A percentile compares a stretch with the other conserved stretches of the same genome.
phyloP scores from a whole-genome alignment of 352 stramenopile genomes.

The Blastocystis sp. region DNA sequence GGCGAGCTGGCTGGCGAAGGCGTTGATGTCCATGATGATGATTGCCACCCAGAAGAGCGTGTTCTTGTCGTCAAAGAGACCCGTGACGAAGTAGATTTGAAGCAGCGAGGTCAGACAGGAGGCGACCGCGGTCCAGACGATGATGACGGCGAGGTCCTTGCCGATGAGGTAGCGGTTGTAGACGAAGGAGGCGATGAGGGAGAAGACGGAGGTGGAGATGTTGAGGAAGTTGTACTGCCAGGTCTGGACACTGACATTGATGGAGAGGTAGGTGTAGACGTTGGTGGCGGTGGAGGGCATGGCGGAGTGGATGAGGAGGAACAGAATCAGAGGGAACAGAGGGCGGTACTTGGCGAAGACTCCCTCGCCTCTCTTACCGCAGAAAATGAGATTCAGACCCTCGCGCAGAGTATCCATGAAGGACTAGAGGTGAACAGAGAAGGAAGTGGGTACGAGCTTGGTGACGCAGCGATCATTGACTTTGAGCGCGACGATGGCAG shows the following conservation, averaged over 20 bases:
- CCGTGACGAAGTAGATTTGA: constrained; percentile 65
- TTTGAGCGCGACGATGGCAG: constrained; percentile 48
- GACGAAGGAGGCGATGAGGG: constrained; percentile 50
- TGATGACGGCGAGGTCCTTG: constrained; percentile 27
- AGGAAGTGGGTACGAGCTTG: not conserved
- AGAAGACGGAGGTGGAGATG: constrained; percentile 57
- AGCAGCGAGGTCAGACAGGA: constrained; percentile 51
- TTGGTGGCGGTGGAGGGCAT: constrained; percentile 60
- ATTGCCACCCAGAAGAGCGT: constrained; percentile 61
- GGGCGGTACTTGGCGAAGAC: constrained; percentile 32
- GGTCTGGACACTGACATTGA: constrained; percentile 23
- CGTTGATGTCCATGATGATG: constrained; percentile 69
- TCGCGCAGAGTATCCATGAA: constrained; percentile 39
- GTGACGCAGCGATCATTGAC: constrained; percentile 41
- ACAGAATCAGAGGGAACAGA: constrained; percentile 65
- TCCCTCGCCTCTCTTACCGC: constrained; percentile 11
- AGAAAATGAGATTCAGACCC: constrained; percentile 62
- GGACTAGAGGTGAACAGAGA: constrained; percentile 29
- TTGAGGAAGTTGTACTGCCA: constrained; percentile 73
- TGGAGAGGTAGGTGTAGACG: constrained; percentile 54
- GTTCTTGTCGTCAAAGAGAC: constrained; percentile 34
- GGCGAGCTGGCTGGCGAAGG: constrained; percentile 38
- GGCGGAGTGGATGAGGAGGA: constrained; percentile 38
- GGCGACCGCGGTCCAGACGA: constrained; percentile 46
- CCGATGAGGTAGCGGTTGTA: constrained; percentile 69